Percentiles rank a stretch among this genome's conserved stretches.
Evolutionary conservation across 768 basidiomycete species (phyloP).

Genomic region (Russula sp.): DNA sequence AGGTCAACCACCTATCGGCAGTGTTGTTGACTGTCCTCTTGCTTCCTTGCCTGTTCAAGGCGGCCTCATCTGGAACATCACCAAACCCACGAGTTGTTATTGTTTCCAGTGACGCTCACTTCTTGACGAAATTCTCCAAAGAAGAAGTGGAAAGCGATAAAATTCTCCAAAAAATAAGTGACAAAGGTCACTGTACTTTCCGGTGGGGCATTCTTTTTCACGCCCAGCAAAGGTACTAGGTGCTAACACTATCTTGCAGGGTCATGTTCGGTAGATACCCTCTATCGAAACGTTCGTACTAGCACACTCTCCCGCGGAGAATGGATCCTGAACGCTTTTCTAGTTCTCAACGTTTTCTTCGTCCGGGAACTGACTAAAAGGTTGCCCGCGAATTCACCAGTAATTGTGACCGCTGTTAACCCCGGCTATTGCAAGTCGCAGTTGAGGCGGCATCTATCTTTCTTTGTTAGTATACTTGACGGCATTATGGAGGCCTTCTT

Average conservation of each 20-base stretch:
- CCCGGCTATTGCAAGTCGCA: constrained; percentile 17
- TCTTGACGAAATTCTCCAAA: not conserved
- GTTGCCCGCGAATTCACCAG: constrained; percentile 15
- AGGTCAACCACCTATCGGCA: constrained; percentile 33
- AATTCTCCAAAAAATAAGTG: constrained; percentile 2
- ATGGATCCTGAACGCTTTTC: not conserved
- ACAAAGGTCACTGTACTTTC: constrained; percentile 9
- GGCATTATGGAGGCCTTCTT: not conserved
- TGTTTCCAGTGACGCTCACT: constrained; percentile 17
- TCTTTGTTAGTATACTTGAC: not conserved
- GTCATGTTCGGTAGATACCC: constrained; percentile 10
- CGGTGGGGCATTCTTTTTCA: not conserved
- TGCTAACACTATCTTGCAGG: not conserved
- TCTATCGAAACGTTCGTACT: constrained; percentile 14
- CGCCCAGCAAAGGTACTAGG: not conserved
- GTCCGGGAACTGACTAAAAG: constrained; percentile 17
- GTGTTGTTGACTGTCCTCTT: constrained; percentile 8
- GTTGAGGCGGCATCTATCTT: not conserved
- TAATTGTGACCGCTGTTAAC: constrained; percentile 14
- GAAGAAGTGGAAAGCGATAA: constrained; percentile 6
- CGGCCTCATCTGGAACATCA: constrained; percentile 9
- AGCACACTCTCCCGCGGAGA: not conserved
- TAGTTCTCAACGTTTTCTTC: constrained; percentile 18
- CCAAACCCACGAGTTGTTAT: constrained; percentile 15
- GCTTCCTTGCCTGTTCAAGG: constrained; percentile 15